Conservation (phyloP, 768 basidiomycete genomes). For the Boletellus ananas region DNA sequence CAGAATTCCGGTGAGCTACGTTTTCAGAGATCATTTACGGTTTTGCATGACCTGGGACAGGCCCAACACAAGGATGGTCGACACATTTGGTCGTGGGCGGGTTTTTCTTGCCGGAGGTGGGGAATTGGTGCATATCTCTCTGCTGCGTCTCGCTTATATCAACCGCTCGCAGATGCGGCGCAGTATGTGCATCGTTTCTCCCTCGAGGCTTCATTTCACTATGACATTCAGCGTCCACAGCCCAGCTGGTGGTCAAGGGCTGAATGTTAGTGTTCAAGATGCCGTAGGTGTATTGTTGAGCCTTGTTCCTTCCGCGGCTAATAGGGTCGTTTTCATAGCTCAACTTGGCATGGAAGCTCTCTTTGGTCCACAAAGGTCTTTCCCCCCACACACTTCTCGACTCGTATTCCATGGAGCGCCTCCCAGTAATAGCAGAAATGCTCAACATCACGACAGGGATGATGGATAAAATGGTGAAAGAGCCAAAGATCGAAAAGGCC, state of each 20-base stretch:
- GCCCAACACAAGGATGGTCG: slow-evolving; percentile 47
- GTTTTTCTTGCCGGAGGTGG: slow-evolving; percentile 47
- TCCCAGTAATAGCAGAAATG: slow-evolving; percentile 45
- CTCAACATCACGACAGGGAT: slow-evolving; percentile 36
- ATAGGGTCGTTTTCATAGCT: slow-evolving; percentile 19
- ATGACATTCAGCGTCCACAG: slow-evolving; percentile 16
- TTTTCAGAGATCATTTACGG: slow-evolving; percentile 1
- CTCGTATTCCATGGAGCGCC: slow-evolving; percentile 41
- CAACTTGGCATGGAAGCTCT: slow-evolving; percentile 46
- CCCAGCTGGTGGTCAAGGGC: slow-evolving; percentile 29
- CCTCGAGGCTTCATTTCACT: not conserved
- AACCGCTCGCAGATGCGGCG: slow-evolving; percentile 40
- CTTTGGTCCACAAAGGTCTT: slow-evolving; percentile 37
- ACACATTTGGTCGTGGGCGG: slow-evolving; percentile 39
- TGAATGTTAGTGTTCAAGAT: slow-evolving; percentile 39
- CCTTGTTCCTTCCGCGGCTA: not conserved
- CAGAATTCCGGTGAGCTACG: slow-evolving; percentile 28
- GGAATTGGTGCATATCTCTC: not conserved
- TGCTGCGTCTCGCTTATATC: not conserved
- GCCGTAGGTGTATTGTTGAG: slow-evolving; percentile 26
- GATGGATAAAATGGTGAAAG: not conserved
- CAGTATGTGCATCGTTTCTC: slow-evolving; percentile 26
- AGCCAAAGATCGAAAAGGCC: not conserved
- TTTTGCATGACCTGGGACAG: slow-evolving; percentile 23
- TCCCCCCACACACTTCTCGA: slow-evolving; percentile 36